These are phyloP conservation scores for Apiotrichum montevideense DNA, from an alignment of 1,284 basidiomycete genomes.

Conservation along the genomic window DNA sequence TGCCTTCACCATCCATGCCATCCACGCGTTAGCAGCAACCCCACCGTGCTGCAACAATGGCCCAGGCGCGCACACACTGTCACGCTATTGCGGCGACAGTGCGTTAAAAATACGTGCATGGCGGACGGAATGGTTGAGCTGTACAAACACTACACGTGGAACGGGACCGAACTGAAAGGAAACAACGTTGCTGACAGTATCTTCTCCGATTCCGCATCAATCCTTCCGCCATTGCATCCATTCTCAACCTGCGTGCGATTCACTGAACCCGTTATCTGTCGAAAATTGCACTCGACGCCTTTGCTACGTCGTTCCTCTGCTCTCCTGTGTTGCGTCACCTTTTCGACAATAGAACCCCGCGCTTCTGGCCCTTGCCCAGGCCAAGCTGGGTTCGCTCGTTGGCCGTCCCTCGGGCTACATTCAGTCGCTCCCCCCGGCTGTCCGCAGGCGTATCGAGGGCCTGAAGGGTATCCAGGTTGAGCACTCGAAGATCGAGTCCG, in stretches of 20 bases:
- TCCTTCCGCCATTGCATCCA: no score
- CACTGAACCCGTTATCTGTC: no score
- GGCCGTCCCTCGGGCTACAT: constrained; percentile 79
- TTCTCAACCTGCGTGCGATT: neutral
- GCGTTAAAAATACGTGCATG: neutral
- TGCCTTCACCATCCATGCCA: neutral
- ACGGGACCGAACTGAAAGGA: no score
- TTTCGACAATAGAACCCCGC: constrained; percentile 50
- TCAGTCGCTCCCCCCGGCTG: constrained; percentile 73
- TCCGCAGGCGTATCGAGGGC: constrained; percentile 81
- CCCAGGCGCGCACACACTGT: neutral
- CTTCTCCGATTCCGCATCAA: no score
- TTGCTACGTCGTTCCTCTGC: no score
- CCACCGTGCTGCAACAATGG: neutral
- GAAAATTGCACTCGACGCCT: no score
- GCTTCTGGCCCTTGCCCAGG: constrained; percentile 56
- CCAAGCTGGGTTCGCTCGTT: constrained; percentile 61
- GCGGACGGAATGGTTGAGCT: no score
- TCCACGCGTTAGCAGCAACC: neutral
- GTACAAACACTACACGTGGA: no score
- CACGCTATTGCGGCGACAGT: neutral
- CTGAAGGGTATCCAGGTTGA: constrained; percentile 91
- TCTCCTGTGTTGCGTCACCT: no score
- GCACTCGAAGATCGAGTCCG: constrained; percentile 85
- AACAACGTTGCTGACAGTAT: no score